Evolutionary conservation across 139 green algal species (phyloP).

Genomic region (Microglena sp.): DNA sequence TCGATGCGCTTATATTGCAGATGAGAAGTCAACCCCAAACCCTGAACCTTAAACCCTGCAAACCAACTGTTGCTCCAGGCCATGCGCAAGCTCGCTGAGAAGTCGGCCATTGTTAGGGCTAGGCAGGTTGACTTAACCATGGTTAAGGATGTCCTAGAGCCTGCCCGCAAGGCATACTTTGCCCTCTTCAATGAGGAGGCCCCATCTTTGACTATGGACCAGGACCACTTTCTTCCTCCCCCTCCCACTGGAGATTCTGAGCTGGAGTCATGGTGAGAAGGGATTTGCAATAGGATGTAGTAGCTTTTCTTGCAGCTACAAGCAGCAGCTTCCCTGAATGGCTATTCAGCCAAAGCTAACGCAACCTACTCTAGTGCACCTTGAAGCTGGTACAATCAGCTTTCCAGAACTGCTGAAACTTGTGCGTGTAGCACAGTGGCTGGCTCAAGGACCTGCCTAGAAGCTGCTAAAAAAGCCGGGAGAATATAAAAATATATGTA

Average conservation of each 20-base stretch:
- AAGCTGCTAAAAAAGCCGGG: no score
- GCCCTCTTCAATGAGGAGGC: constrained; percentile 36
- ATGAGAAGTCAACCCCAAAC: no score
- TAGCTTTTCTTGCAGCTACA: background rate
- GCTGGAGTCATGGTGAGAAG: background rate
- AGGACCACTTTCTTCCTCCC: constrained; percentile 56
- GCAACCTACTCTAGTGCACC: no score
- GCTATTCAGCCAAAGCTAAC: background rate
- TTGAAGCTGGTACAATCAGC: no score
- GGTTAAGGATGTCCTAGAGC: constrained; percentile 46
- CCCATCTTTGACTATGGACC: constrained; percentile 55
- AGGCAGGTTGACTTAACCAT: constrained; percentile 63
- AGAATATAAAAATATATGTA: no score
- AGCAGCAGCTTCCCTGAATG: background rate
- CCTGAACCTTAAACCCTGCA: no score
- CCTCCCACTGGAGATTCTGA: constrained; percentile 21
- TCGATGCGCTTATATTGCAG: no score
- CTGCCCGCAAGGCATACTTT: constrained; percentile 41
- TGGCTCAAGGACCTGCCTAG: no score
- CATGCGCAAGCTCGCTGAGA: constrained; percentile 65
- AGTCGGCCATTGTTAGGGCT: constrained; percentile 47
- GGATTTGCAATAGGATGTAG: background rate
- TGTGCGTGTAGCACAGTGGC: no score
- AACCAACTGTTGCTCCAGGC: no score
- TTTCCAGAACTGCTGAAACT: background rate